These are phyloP conservation scores for Metschnikowia borealis DNA, from an alignment of 805 yeast genomes.

Conservation along the genomic window DNA sequence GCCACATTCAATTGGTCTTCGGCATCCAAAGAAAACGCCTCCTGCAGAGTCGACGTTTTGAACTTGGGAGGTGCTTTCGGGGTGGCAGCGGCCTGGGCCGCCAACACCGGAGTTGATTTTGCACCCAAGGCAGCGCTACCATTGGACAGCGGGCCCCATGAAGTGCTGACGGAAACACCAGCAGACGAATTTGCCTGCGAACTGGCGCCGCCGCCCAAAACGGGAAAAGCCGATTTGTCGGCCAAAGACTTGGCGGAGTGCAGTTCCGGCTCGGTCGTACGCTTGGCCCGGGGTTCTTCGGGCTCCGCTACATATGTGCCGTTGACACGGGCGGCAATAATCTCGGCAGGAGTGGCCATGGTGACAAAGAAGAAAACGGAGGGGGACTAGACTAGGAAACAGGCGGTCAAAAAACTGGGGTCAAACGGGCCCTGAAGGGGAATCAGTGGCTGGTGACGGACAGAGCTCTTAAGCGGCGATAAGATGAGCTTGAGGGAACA, in stretches of 20 bases:
- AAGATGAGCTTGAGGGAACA: background rate
- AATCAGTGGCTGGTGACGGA: background rate
- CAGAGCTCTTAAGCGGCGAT: too few species aligned
- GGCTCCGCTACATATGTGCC: conserved; percentile 20
- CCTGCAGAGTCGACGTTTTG: conserved; percentile 62
- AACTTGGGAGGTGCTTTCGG: conserved; percentile 21
- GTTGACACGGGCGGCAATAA: conserved; percentile 43
- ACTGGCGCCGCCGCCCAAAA: conserved; percentile 48
- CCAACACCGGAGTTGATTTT: conserved; percentile 15
- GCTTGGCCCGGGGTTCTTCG: background rate
- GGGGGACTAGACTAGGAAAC: background rate
- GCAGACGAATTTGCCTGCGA: conserved; percentile 11
- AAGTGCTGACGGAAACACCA: conserved; percentile 24
- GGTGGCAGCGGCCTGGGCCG: conserved; percentile 3
- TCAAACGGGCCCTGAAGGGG: background rate
- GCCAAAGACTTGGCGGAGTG: conserved; percentile 38
- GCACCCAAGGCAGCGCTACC: conserved; percentile 16
- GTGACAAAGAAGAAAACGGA: background rate
- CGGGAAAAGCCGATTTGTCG: conserved; percentile 61
- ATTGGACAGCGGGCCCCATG: conserved; percentile 40
- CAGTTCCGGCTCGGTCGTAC: conserved; percentile 7
- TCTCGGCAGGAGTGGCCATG: conserved; percentile 47
- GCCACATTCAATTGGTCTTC: conserved; percentile 61
- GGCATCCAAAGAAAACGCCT: conserved; percentile 70
- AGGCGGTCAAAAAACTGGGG: conserved; percentile 3